These are phyloP conservation scores for Beauveria pseudobassiana DNA, from an alignment of 2,329 filamentous ascomycete species.

Conservation along the genomic window DNA sequence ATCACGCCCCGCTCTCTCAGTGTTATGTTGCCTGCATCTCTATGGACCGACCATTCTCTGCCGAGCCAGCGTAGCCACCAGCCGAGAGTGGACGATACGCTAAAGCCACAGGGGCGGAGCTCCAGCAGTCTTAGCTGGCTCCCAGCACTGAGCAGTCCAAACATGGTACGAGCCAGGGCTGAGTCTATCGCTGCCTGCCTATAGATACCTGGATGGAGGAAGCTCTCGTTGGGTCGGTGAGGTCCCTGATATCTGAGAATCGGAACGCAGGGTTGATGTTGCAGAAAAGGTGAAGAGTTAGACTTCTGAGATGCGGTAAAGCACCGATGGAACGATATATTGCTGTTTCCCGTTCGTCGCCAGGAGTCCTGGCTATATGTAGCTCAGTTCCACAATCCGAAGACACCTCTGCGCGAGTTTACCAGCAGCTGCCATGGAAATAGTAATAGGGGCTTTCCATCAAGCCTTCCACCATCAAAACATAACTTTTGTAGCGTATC, in stretches of 20 bases:
- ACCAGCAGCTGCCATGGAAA: not conserved
- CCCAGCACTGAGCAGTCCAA: constrained; percentile 4
- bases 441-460: not conserved
- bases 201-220: constrained; percentile 1
- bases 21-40: not conserved
- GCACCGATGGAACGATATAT: not conserved
- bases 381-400: not conserved
- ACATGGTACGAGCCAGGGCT: constrained; percentile 4
- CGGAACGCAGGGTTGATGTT: not conserved
- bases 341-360: not conserved
- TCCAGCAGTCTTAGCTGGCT: constrained; percentile 2
- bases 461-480: not conserved
- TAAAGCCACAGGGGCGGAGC: not conserved
- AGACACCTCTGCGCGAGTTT: not conserved
- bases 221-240: not conserved
- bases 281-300: not conserved
- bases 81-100: not conserved
- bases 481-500: not conserved
- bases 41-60: not conserved
- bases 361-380: not conserved
- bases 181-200: constrained; percentile 1
- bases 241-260: not conserved
- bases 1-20: not conserved
- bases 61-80: not conserved
- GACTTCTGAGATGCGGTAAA: not conserved